phyloP scores from a whole-genome alignment of 2,329 filamentous ascomycete species.

The Fonsecaea monophora region DNA sequence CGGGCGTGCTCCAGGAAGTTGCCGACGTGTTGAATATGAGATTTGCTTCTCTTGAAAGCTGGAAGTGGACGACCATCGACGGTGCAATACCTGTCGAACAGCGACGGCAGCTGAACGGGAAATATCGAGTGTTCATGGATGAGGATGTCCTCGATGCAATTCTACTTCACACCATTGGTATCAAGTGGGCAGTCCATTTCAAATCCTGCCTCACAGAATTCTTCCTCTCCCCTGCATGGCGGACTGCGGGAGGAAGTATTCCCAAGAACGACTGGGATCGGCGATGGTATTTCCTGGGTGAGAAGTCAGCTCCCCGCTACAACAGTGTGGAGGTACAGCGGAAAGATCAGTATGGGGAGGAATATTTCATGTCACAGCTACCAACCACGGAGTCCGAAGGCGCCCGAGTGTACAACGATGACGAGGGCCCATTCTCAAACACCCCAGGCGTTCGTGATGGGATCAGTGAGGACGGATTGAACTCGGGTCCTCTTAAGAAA shows the following conservation, averaged over 20 bases:
- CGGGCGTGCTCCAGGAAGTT: conserved; percentile 60
- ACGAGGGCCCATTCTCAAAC: conserved; percentile 31
- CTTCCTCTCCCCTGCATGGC: conserved; percentile 52
- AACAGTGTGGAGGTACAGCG: conserved; percentile 45
- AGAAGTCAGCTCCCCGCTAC: conserved; percentile 27
- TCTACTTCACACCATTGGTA: conserved; percentile 62
- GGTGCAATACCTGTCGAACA: conserved; percentile 54
- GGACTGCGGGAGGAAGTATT: conserved; percentile 44
- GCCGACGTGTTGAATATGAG: conserved; percentile 65
- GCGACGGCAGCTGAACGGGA: conserved; percentile 62
- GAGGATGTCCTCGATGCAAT: conserved; percentile 65
- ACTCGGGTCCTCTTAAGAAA: conserved; percentile 41
- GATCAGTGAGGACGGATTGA: conserved; percentile 43
- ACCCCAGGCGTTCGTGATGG: no score
- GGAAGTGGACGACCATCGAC: conserved; percentile 57
- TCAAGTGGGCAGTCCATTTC: conserved; percentile 59
- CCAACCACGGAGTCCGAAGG: conserved; percentile 51
- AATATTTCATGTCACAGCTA: conserved; percentile 65
- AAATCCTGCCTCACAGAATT: conserved; percentile 50
- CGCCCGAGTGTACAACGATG: conserved; percentile 50
- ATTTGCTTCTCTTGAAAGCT: conserved; percentile 58
- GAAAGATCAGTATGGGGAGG: conserved; percentile 48
- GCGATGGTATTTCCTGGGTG: conserved; percentile 54
- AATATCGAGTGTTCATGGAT: conserved; percentile 66
- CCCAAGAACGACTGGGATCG: conserved; percentile 51